A percentile compares a stretch with the other conserved stretches of the same genome.
Conservation (phyloP, 306 rosid genomes). For the Elaeagnus macrophylla region DNA sequence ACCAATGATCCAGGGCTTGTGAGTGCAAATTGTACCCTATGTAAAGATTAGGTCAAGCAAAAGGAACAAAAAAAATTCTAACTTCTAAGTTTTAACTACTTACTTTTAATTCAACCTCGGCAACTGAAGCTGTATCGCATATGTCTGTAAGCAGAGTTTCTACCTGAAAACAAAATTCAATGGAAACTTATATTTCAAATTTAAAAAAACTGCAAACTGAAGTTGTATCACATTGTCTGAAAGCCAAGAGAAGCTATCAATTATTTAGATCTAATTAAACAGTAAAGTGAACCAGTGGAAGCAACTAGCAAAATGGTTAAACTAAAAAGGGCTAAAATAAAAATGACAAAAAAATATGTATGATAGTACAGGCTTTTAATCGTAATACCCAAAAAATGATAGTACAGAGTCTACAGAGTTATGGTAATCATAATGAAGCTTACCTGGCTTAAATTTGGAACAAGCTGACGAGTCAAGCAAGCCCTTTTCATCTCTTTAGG, state of each 20-base stretch:
- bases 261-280: no score
- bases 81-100: conserved; percentile 10
- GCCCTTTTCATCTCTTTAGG: conserved; percentile 41
- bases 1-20: no score
- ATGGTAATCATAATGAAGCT: conserved; percentile 9
- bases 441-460: conserved; percentile 58
- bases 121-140: conserved; percentile 65
- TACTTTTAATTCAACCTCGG: conserved; percentile 67
- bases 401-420: not conserved
- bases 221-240: not conserved
- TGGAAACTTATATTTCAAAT: not conserved
- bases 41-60: no score
- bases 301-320: no score
- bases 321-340: no score
- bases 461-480: conserved; percentile 28
- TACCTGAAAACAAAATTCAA: conserved; percentile 49
- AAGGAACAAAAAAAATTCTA: not conserved
- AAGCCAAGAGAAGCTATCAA: no score
- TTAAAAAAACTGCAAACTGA: conserved; percentile 1
- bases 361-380: no score
- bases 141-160: conserved; percentile 52
- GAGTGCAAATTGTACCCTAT: no score
- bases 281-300: no score
- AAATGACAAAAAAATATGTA: no score
- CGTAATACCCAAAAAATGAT: not conserved